Percentiles rank a stretch among this genome's conserved stretches.
Conservation (phyloP, 768 basidiomycete genomes). For the Termitomyces sp. region DNA sequence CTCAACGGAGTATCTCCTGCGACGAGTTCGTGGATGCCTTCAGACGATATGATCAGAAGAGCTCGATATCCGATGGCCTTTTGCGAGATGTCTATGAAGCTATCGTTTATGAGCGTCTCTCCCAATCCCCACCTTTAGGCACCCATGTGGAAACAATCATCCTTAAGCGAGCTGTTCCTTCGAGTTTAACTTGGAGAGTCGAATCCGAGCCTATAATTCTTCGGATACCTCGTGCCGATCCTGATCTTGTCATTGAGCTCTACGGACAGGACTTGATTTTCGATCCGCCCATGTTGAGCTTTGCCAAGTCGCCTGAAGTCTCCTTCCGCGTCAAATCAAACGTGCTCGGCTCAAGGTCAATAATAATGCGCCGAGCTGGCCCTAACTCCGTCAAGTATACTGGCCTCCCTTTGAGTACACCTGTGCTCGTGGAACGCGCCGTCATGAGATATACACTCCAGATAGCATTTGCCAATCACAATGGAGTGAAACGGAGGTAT, state of each 20-base stretch:
- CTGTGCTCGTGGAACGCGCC: constrained; percentile 78
- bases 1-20: constrained; percentile 54
- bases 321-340: constrained; percentile 91
- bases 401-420: constrained; percentile 73
- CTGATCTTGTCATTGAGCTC: constrained; percentile 76
- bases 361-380: constrained; percentile 82
- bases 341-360: constrained; percentile 73
- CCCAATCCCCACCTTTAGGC: constrained; percentile 54
- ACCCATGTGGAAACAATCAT: constrained; percentile 52
- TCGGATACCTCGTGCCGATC: constrained; percentile 80
- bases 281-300: constrained; percentile 80
- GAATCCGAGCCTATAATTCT: constrained; percentile 88
- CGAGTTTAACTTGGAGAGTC: constrained; percentile 77
- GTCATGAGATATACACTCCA: constrained; percentile 99
- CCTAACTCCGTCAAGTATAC: constrained; percentile 79
- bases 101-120: constrained; percentile 64
- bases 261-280: constrained; percentile 85
- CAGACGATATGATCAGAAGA: constrained; percentile 67
- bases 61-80: constrained; percentile 67
- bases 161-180: constrained; percentile 70
- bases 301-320: constrained; percentile 70
- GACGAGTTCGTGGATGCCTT: constrained; percentile 86
- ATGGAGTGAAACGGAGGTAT: constrained; percentile 73
- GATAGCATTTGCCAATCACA: constrained; percentile 71
- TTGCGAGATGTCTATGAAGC: constrained; percentile 78